These are phyloP conservation scores for Cyclotella sp. DNA, from an alignment of 108 stramenopile species.

Conservation along the genomic window DNA sequence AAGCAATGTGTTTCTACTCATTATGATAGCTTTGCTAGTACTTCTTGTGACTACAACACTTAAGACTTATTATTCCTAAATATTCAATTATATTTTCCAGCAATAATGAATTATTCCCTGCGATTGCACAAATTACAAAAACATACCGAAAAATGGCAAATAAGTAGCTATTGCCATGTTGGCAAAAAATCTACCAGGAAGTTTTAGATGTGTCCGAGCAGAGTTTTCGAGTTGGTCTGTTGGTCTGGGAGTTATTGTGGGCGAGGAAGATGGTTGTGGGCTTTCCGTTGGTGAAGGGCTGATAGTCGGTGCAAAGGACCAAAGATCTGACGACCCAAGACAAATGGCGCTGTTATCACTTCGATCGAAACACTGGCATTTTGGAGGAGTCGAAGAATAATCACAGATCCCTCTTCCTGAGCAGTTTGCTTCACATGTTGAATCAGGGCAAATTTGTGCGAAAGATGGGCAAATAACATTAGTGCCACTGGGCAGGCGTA, in stretches of 20 bases:
- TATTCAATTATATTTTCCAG: too few relatives aligned
- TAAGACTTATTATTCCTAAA: too few relatives aligned
- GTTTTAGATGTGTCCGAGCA: not conserved
- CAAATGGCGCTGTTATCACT: constrained; percentile 39
- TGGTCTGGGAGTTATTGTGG: constrained; percentile 45
- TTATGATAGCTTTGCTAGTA: too few relatives aligned
- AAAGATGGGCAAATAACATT: constrained; percentile 46
- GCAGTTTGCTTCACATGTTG: constrained; percentile 47
- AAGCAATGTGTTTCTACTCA: too few relatives aligned
- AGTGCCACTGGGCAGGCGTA: constrained; percentile 35
- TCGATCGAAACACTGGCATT: constrained; percentile 53
- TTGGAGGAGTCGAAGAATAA: constrained; percentile 41
- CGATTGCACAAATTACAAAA: not conserved
- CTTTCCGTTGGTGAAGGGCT: constrained; percentile 47
- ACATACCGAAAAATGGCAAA: not conserved
- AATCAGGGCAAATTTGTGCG: constrained; percentile 44
- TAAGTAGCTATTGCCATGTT: not conserved
- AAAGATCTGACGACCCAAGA: constrained; percentile 17
- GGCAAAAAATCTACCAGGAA: not conserved
- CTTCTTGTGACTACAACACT: too few relatives aligned
- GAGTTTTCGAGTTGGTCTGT: constrained; percentile 27
- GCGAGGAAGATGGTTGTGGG: constrained; percentile 24
- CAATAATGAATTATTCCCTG: too few relatives aligned
- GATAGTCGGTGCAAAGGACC: constrained; percentile 51
- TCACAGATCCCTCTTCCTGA: constrained; percentile 50